A percentile compares a stretch with the other conserved stretches of the same genome.
Conservation (phyloP, 805 yeast genomes). For the Myxozyma lipomycoides region DNA sequence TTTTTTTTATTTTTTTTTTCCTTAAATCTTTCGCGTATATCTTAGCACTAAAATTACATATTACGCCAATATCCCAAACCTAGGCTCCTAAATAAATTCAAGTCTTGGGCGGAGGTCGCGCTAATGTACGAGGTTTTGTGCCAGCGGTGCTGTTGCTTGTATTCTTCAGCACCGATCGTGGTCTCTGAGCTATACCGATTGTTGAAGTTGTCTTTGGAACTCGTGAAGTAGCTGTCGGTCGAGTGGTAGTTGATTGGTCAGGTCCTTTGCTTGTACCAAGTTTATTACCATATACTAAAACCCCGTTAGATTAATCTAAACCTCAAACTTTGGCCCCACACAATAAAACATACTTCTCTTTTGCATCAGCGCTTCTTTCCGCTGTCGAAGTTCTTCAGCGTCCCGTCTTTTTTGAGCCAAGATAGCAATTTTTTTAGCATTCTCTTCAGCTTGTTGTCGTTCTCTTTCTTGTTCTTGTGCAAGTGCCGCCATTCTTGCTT, state of each 20-base stretch:
- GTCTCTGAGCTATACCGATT: background rate
- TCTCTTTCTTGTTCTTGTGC: conserved; percentile 16
- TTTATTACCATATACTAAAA: conserved; percentile 19
- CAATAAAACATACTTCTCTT: conserved; percentile 16
- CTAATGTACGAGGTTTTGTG: background rate
- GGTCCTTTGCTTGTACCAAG: background rate
- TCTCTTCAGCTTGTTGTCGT: conserved; percentile 10
- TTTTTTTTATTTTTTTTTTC: too few relatives aligned
- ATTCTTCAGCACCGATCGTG: conserved; percentile 5
- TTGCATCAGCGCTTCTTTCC: conserved; percentile 18
- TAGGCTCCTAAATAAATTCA: too few relatives aligned
- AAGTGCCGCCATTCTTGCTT: conserved; percentile 16
- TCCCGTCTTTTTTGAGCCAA: conserved; percentile 5
- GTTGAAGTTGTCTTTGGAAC: background rate
- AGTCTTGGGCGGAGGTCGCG: background rate
- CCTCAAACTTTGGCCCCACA: background rate
- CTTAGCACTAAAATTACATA: too few relatives aligned
- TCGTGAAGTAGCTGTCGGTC: background rate
- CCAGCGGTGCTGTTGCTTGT: conserved; percentile 1
- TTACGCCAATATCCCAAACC: too few relatives aligned
- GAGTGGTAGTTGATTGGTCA: background rate
- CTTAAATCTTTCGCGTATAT: too few relatives aligned
- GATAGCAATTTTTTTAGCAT: conserved; percentile 14
- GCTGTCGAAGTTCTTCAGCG: conserved; percentile 35
- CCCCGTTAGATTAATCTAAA: background rate